Percentiles rank a stretch among this genome's conserved stretches.
Evolutionary conservation across 176 grass and related monocot genomes (phyloP).

Genomic region (Phoenix roebelenii): DNA sequence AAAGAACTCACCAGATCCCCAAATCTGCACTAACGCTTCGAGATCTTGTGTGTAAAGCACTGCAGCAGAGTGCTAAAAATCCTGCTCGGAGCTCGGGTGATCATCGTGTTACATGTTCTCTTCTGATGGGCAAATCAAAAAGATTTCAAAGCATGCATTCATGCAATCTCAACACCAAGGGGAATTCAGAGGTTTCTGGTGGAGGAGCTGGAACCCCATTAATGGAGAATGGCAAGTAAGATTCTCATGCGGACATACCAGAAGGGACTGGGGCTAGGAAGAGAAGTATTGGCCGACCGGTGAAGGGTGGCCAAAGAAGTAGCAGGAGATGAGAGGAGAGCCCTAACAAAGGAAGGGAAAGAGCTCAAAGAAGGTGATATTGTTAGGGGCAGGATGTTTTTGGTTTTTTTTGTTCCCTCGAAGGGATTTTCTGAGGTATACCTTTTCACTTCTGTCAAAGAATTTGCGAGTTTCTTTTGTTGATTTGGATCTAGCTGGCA

Average conservation of each 20-base stretch:
- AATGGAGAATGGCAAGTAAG: conserved; percentile 15
- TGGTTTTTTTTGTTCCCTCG: too few relatives aligned
- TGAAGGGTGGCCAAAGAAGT: conserved; percentile 34
- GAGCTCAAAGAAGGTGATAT: conserved; percentile 19
- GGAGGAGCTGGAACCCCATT: conserved; percentile 5
- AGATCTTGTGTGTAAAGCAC: conserved; percentile 35
- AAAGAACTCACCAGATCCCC: conserved; percentile 54
- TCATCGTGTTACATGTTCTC: not conserved
- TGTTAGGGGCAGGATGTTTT: not conserved
- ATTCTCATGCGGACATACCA: not conserved
- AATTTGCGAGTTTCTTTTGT: too few relatives aligned
- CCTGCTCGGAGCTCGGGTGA: not conserved
- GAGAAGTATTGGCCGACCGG: conserved; percentile 37
- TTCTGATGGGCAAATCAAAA: conserved; percentile 20
- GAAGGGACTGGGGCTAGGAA: conserved; percentile 7
- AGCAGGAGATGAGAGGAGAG: conserved; percentile 20
- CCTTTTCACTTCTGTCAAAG: too few relatives aligned
- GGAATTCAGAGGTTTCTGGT: conserved; percentile 4
- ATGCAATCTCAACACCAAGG: not conserved
- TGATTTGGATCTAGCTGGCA: too few relatives aligned
- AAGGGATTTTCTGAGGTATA: too few relatives aligned
- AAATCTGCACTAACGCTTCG: conserved; percentile 57
- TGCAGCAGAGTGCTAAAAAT: conserved; percentile 30
- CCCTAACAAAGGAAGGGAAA: conserved; percentile 32
- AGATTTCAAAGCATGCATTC: conserved; percentile 16